Percentiles rank a stretch among this genome's conserved stretches.
Conservation (phyloP, 2,329 filamentous ascomycete species). For the Boeremia lycopersici region DNA sequence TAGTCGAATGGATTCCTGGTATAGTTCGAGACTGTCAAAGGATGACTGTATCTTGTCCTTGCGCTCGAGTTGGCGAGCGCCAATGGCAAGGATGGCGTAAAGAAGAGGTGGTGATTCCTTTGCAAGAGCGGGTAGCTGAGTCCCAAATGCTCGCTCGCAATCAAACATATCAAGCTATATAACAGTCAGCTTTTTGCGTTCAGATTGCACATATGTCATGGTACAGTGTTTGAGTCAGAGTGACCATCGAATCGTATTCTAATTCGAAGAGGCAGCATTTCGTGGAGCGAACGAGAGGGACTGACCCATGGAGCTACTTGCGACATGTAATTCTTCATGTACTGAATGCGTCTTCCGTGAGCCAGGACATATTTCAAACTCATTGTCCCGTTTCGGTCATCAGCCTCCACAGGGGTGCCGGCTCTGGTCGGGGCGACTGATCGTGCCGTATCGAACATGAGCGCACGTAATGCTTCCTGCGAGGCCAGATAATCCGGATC, state of each 20-base stretch:
- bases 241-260: too few relatives aligned
- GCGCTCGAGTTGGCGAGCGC: conserved; percentile 58
- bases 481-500: conserved; percentile 39
- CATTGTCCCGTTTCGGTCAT: conserved; percentile 9
- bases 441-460: conserved; percentile 38
- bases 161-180: conserved; percentile 61
- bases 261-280: too few relatives aligned
- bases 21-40: conserved; percentile 56
- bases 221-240: background rate
- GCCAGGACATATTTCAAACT: conserved; percentile 30
- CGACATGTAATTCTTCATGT: conserved; percentile 39
- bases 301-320: conserved; percentile 38
- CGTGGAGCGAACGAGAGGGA: background rate
- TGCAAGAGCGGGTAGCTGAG: conserved; percentile 56
- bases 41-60: conserved; percentile 49
- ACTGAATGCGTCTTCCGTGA: conserved; percentile 31
- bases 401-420: conserved; percentile 26
- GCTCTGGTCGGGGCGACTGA: conserved; percentile 34
- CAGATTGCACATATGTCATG: background rate
- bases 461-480: conserved; percentile 33
- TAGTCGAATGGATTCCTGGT: conserved; percentile 59
- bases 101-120: conserved; percentile 53
- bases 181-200: background rate
- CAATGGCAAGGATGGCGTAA: conserved; percentile 59
- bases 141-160: conserved; percentile 55